These are phyloP conservation scores for Malus hybrid DNA, from an alignment of 331 rosid genomes.

Conservation along the genomic window DNA sequence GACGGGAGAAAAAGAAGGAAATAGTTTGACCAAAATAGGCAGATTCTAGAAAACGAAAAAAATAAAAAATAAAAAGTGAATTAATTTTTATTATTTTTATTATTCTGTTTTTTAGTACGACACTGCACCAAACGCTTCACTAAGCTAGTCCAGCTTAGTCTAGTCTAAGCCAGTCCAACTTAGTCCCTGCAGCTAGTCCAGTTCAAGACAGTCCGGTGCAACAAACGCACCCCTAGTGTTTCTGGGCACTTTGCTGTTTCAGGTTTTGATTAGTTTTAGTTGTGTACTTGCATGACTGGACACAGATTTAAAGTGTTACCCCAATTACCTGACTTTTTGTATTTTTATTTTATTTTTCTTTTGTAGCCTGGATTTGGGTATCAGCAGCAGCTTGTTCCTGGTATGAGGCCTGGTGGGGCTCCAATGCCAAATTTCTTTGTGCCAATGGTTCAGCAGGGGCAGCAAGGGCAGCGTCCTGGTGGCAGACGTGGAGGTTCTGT, in stretches of 20 bases:
- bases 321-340: neutral
- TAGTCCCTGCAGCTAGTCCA: too few species aligned
- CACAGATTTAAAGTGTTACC: neutral
- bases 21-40: too few species aligned
- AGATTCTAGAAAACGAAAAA: too few species aligned
- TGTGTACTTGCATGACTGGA: neutral
- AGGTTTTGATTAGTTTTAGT: neutral
- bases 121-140: too few species aligned
- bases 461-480: slow-evolving; percentile 91
- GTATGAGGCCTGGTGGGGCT: slow-evolving; percentile 98
- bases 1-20: too few species aligned
- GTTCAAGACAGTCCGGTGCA: too few species aligned
- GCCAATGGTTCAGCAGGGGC: slow-evolving; percentile 98
- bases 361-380: slow-evolving; percentile 92
- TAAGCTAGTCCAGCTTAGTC: too few species aligned
- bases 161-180: too few species aligned
- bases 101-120: too few species aligned
- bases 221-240: too few species aligned
- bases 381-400: slow-evolving; percentile 96
- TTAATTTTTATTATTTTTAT: too few species aligned
- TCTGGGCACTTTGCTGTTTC: neutral
- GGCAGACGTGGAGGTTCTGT: slow-evolving; percentile 81
- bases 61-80: too few species aligned
- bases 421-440: slow-evolving; percentile 89
- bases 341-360: neutral